Evolutionary conservation across 805 yeast species (phyloP), one percentile per base, ranked within the genome.

Genomic region (Blastobotrys peoriensis): DNA sequence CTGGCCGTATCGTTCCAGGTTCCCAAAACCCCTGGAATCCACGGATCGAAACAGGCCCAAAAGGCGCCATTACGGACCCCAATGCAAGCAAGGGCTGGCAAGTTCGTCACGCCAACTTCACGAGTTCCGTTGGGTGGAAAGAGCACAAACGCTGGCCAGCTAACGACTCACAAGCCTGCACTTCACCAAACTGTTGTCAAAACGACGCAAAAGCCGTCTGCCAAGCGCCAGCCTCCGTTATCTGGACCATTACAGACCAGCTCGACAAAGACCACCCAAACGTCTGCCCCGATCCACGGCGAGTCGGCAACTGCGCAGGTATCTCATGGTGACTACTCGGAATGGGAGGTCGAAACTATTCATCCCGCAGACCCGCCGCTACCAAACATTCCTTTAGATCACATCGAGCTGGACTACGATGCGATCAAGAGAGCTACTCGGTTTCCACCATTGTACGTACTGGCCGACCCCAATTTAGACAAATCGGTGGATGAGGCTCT

Each of bases 101-200:
- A 16, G 6, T 33, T 48, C 33, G 28, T 21, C 16, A 48, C 51
- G 6, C 51, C 53, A n/a, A 46, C 49, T 18, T 25, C 45, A 13
- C 34, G 57, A 33, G 52, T 53, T 4, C 57, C 57, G 10, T 34
- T 54, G 10, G 57, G 56, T 6, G 57, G 57, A 4, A 54, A 54
- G 36, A 53, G 52, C 36, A 46, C 43, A 18, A 54, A 54, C 37
- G 42, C 44, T 19, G 28, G 30, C 10, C 21, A 16, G 20, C 30
- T 25, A 15, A 27, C 42, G 17, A 5, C 45, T 10, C 13, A 8
- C 3, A 42, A 42, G 33, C 40, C 44, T 19, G 30, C 39, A 41
- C 23, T 34, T n/a, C 30, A 13, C 13, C 30, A 25, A 25, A 25
- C 18, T 6, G 38, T 16, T 4, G 8, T 30, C 17, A 17, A 30